These are phyloP conservation scores for Prosopis cineraria DNA, from an alignment of 306 rosid species.

Conservation along the genomic window DNA sequence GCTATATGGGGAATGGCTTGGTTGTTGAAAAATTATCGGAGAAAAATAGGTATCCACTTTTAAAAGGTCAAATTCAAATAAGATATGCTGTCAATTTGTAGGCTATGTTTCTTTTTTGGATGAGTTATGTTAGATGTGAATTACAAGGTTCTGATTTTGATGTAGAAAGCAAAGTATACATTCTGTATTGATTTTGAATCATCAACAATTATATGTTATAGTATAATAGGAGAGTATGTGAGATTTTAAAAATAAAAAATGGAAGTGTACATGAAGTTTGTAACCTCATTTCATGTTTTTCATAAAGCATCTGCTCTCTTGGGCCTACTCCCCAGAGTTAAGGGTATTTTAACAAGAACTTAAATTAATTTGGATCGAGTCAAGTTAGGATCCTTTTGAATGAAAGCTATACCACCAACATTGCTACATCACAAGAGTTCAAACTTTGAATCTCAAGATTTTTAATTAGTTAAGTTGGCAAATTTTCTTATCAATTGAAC, in stretches of 20 bases:
- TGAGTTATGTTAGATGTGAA: background rate
- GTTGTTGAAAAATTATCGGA: background rate
- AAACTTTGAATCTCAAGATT: too few relatives aligned
- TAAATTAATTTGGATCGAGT: too few relatives aligned
- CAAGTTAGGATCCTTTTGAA: too few relatives aligned
- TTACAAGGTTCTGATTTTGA: background rate
- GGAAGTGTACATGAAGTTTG: background rate
- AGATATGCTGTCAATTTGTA: constrained; percentile 34
- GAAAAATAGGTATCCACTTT: background rate
- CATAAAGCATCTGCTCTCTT: too few relatives aligned
- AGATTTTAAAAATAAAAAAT: background rate
- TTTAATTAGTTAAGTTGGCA: too few relatives aligned
- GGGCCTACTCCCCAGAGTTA: too few relatives aligned
- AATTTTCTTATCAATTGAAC: too few relatives aligned
- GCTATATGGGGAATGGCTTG: background rate
- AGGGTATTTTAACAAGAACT: too few relatives aligned
- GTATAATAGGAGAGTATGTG: background rate
- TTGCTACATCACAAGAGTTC: too few relatives aligned
- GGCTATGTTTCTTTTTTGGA: constrained; percentile 22
- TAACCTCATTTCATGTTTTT: background rate
- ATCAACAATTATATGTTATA: background rate
- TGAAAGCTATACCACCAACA: too few relatives aligned
- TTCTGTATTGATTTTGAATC: background rate
- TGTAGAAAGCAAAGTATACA: constrained; percentile 2
- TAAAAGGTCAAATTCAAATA: constrained; percentile 18